These are phyloP conservation scores for Fusarium liriodendri DNA, from an alignment of 2,329 filamentous ascomycete genomes.

Conservation along the genomic window DNA sequence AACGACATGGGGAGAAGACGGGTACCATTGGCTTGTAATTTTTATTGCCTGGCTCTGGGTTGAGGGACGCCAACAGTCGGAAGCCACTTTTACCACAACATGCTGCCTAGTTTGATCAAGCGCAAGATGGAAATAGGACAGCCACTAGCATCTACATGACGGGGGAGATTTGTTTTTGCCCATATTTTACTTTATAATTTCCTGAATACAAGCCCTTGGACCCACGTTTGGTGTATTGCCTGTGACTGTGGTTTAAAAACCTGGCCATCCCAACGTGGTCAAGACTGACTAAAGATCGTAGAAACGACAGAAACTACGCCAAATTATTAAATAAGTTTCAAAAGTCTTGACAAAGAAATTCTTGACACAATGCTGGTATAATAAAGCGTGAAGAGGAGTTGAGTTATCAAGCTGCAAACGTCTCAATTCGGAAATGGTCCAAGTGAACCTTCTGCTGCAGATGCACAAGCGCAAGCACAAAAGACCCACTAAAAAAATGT, in stretches of 20 bases:
- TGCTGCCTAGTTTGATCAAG: conserved; percentile 11
- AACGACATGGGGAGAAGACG: conserved; percentile 22
- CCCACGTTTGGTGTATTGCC: background rate
- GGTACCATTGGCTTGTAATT: conserved; percentile 22
- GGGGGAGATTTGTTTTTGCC: background rate
- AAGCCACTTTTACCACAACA: conserved; percentile 29
- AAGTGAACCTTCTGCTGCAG: background rate
- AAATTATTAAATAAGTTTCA: background rate
- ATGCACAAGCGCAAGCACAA: background rate
- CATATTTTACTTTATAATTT: conserved; percentile 16
- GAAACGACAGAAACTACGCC: background rate
- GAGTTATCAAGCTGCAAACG: background rate
- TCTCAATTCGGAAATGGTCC: conserved; percentile 12
- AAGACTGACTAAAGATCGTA: background rate
- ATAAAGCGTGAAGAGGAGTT: background rate
- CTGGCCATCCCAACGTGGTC: background rate
- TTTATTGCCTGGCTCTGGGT: conserved; percentile 30
- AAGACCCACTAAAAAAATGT: conserved; percentile 42
- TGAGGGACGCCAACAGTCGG: conserved; percentile 36
- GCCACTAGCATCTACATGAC: conserved; percentile 8
- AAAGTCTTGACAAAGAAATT: background rate
- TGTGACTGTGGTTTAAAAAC: background rate
- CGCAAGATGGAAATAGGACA: background rate
- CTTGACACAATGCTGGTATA: background rate
- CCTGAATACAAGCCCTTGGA: conserved; percentile 39